These are phyloP conservation scores for Aspergillus campestris DNA, from an alignment of 495 filamentous ascomycete species.

Conservation along the genomic window DNA sequence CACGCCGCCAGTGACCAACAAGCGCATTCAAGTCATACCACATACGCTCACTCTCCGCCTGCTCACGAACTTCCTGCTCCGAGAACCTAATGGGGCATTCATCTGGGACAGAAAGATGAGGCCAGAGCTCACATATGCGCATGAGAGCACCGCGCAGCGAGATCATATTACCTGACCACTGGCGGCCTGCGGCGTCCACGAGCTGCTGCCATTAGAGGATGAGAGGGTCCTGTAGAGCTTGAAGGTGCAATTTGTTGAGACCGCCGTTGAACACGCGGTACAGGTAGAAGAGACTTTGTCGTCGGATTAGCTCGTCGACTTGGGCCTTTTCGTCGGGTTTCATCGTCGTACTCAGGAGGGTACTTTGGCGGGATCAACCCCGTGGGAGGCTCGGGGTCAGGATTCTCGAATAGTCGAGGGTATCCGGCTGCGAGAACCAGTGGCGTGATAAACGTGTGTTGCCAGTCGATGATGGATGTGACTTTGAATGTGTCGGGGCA, in stretches of 20 bases:
- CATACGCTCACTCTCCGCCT: constrained; percentile 13
- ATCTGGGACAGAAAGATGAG: constrained; percentile 10
- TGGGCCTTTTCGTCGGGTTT: constrained; percentile 8
- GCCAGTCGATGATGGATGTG: constrained; percentile 21
- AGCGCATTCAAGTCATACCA: constrained; percentile 14
- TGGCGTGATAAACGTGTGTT: constrained; percentile 14
- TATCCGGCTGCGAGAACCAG: constrained; percentile 14
- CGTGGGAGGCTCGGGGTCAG: constrained; percentile 7
- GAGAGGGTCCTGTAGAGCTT: constrained; percentile 12
- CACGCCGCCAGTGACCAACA: constrained; percentile 15
- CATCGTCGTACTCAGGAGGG: constrained; percentile 8
- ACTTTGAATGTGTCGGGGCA: constrained; percentile 12
- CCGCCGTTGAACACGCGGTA: constrained; percentile 17
- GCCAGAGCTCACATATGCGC: constrained; percentile 12
- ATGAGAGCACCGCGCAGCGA: constrained; percentile 15
- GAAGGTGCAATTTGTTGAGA: constrained; percentile 13
- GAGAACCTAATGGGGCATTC: constrained; percentile 15
- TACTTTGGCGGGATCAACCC: constrained; percentile 10
- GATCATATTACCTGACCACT: constrained; percentile 19
- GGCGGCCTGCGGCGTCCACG: constrained; percentile 17
- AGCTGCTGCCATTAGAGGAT: constrained; percentile 15
- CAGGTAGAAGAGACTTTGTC: constrained; percentile 12
- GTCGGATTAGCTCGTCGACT: constrained; percentile 15
- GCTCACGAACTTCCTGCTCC: constrained; percentile 7
- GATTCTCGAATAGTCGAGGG: constrained; percentile 15